These are phyloP conservation scores for Parathielavia hyrcaniae DNA, from an alignment of 495 filamentous ascomycete species.

Conservation along the genomic window DNA sequence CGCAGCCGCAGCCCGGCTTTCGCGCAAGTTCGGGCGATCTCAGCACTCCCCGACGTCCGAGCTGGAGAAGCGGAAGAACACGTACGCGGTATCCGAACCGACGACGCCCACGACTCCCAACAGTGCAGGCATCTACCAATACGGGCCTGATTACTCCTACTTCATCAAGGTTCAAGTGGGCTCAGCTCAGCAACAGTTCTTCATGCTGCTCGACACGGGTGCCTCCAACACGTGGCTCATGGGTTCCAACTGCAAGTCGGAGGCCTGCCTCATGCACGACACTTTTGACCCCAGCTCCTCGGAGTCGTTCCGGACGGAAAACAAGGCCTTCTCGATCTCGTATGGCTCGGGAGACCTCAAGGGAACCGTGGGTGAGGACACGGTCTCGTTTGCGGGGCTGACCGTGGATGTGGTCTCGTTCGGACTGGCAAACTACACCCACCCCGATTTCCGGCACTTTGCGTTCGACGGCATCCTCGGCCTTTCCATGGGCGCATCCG, in stretches of 20 bases:
- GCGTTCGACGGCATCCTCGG: conserved; percentile 86
- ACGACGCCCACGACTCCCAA: conserved; percentile 48
- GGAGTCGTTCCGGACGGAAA: conserved; percentile 44
- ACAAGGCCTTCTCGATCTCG: conserved; percentile 50
- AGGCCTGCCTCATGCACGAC: conserved; percentile 58
- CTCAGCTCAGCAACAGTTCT: conserved; percentile 54
- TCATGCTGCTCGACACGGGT: conserved; percentile 74
- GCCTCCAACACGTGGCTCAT: conserved; percentile 76
- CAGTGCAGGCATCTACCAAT: conserved; percentile 63
- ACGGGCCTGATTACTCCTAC: conserved; percentile 73
- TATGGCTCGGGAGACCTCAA: conserved; percentile 69
- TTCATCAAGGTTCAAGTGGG: conserved; percentile 65
- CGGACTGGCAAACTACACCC: conserved; percentile 60
- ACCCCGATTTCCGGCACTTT: conserved; percentile 63
- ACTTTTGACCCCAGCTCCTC: conserved; percentile 59
- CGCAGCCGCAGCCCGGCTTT: conserved; percentile 16
- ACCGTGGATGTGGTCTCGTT: conserved; percentile 52
- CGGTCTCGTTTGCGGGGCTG: conserved; percentile 57
- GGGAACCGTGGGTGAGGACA: conserved; percentile 59
- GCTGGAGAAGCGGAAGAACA: conserved; percentile 38
- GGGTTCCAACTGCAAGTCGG: conserved; percentile 53
- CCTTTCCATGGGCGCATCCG: conserved; percentile 51
- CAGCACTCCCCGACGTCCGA: conserved; percentile 8
- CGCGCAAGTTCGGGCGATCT: conserved; percentile 22
- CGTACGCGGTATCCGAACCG: conserved; percentile 53